Conservation (phyloP, 2,329 filamentous ascomycete species). For the Beauveria caledonica region DNA sequence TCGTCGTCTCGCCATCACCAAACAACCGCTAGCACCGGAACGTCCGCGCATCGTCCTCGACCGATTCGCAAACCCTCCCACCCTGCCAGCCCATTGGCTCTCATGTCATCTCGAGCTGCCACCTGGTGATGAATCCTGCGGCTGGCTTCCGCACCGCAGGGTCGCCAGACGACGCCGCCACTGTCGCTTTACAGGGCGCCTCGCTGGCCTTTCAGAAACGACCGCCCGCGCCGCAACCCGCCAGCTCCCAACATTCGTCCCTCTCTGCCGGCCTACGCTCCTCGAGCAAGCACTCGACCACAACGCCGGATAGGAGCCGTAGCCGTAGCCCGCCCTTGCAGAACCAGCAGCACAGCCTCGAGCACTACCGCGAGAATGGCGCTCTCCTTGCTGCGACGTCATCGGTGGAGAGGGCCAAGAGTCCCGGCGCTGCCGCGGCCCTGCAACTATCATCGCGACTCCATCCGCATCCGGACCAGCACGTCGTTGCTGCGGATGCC, state of each 20-base stretch:
- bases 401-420: conserved; percentile 15
- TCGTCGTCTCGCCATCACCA: no score
- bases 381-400: conserved; percentile 39
- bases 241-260: neutral
- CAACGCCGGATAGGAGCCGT: neutral
- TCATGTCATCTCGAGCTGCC: conserved; percentile 15
- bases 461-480: conserved; percentile 24
- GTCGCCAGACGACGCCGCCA: conserved; percentile 29
- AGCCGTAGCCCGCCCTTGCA: conserved; percentile 16
- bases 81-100: neutral
- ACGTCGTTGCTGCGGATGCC: conserved; percentile 25
- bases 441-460: conserved; percentile 16
- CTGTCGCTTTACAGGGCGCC: conserved; percentile 44
- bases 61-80: neutral
- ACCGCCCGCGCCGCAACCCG: neutral
- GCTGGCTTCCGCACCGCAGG: conserved; percentile 21
- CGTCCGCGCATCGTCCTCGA: no score
- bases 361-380: conserved; percentile 23
- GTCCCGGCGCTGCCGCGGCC: conserved; percentile 9
- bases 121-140: conserved; percentile 28
- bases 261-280: neutral
- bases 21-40: neutral
- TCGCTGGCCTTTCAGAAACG: conserved; percentile 45
- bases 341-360: conserved; percentile 11
- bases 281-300: neutral